Evolutionary conservation across 306 rosid genomes (phyloP).

Genomic region (Vachellia collinsii): DNA sequence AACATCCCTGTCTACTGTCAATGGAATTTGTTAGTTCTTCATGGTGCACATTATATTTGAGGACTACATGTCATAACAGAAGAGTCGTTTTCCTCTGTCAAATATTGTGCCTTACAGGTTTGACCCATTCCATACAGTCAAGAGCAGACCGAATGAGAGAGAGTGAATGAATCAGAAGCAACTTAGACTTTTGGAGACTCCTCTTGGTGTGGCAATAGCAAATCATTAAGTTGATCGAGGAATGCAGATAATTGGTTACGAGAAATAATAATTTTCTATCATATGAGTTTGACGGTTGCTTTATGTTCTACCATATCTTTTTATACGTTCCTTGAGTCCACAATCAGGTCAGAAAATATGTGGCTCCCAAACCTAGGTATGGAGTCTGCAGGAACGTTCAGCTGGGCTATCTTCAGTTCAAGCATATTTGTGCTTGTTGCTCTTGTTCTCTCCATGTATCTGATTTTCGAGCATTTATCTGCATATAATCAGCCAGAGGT

Average conservation of each 20-base stretch:
- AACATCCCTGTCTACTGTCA: constrained; percentile 38
- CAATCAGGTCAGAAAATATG: constrained; percentile 56
- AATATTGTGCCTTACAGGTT: constrained; percentile 16
- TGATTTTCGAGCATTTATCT: constrained; percentile 90
- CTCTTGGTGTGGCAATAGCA: background rate
- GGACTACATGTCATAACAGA: constrained; percentile 19
- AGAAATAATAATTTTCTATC: constrained; percentile 17
- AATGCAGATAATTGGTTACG: constrained; percentile 10
- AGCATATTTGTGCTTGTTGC: constrained; percentile 82
- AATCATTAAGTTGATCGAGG: constrained; percentile 12
- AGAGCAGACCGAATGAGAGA: constrained; percentile 16
- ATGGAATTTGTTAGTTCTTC: constrained; percentile 34
- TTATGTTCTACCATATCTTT: constrained; percentile 46
- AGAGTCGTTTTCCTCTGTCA: constrained; percentile 11
- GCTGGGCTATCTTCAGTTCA: constrained; percentile 89
- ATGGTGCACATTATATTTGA: constrained; percentile 30
- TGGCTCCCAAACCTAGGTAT: constrained; percentile 53
- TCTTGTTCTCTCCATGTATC: constrained; percentile 81
- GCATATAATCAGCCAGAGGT: constrained; percentile 99
- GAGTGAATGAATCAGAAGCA: background rate
- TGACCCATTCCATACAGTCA: constrained; percentile 22
- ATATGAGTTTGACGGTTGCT: constrained; percentile 56
- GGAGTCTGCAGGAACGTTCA: constrained; percentile 56
- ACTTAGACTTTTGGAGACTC: constrained; percentile 4
- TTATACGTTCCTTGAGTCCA: constrained; percentile 60